Evolutionary conservation across 306 rosid species (phyloP).

Genomic region (Cucurbita pepo): DNA sequence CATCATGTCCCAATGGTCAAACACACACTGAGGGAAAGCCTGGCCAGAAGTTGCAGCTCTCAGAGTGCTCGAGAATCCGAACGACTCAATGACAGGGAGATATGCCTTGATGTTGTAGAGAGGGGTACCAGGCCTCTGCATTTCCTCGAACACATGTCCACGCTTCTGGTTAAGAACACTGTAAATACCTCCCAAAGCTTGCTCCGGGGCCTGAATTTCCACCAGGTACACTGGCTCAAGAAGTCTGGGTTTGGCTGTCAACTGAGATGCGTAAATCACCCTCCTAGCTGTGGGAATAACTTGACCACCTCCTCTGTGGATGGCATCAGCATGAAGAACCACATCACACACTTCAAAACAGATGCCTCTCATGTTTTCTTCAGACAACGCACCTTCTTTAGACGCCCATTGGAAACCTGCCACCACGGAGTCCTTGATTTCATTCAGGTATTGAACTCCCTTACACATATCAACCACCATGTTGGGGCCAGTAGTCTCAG

Average conservation of each 20-base stretch:
- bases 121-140: conserved; percentile 75
- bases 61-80: conserved; percentile 54
- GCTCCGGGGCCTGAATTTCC: conserved; percentile 81
- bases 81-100: conserved; percentile 61
- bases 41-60: conserved; percentile 94
- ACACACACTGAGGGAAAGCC: conserved; percentile 87
- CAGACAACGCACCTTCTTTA: conserved; percentile 70
- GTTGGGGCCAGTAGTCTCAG: conserved; percentile 71
- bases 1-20: conserved; percentile 97
- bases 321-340: conserved; percentile 64
- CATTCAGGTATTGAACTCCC: conserved; percentile 78
- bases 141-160: conserved; percentile 64
- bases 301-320: conserved; percentile 86
- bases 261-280: conserved; percentile 58
- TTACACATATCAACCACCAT: conserved; percentile 90
- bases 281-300: conserved; percentile 76
- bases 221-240: conserved; percentile 76
- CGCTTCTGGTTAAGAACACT: conserved; percentile 76
- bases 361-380: conserved; percentile 72
- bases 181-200: conserved; percentile 71
- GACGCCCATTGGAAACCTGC: conserved; percentile 89
- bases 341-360: conserved; percentile 78
- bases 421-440: conserved; percentile 71
- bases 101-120: conserved; percentile 73
- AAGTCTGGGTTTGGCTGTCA: conserved; percentile 71